Evolutionary conservation across 2,329 filamentous ascomycete genomes (phyloP).

Genomic region (Hypoxylon sp.): DNA sequence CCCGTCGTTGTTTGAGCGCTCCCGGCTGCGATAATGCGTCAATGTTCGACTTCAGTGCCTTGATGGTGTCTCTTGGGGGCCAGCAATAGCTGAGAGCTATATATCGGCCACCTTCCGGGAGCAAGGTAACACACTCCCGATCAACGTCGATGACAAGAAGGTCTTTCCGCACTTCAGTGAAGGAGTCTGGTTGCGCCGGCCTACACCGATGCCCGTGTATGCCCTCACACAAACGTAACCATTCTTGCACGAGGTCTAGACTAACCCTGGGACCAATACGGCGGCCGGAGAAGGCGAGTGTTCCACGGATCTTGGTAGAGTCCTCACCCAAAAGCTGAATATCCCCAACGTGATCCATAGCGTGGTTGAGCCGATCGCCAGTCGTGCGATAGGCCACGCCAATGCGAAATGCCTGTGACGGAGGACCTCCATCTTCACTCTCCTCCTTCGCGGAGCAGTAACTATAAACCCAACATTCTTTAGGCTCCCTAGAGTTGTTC

Average conservation of each 20-base stretch:
- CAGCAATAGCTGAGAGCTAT: slow-evolving; percentile 11
- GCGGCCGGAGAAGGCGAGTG: slow-evolving; percentile 5
- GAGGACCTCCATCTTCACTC: background rate
- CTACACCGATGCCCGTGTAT: background rate
- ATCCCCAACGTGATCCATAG: slow-evolving; percentile 5
- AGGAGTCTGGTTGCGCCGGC: background rate
- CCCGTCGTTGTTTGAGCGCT: background rate
- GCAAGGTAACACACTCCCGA: background rate
- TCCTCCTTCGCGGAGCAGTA: slow-evolving; percentile 8
- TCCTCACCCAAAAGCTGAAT: slow-evolving; percentile 18
- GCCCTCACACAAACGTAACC: slow-evolving; percentile 11
- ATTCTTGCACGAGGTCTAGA: background rate
- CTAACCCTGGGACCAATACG: background rate
- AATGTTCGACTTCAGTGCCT: slow-evolving; percentile 2
- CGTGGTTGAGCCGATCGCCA: background rate
- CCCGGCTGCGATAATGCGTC: background rate
- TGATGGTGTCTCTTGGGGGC: background rate
- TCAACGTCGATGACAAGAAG: slow-evolving; percentile 13
- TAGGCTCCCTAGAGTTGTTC: background rate
- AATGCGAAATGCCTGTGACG: background rate
- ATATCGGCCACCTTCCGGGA: slow-evolving; percentile 1
- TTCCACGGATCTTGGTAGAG: slow-evolving; percentile 2
- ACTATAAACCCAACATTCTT: slow-evolving; percentile 6
- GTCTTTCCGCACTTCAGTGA: background rate
- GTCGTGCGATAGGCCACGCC: slow-evolving; percentile 6